These are phyloP conservation scores for Melastoma candidum DNA, from an alignment of 441 rosid species.

Conservation along the genomic window DNA sequence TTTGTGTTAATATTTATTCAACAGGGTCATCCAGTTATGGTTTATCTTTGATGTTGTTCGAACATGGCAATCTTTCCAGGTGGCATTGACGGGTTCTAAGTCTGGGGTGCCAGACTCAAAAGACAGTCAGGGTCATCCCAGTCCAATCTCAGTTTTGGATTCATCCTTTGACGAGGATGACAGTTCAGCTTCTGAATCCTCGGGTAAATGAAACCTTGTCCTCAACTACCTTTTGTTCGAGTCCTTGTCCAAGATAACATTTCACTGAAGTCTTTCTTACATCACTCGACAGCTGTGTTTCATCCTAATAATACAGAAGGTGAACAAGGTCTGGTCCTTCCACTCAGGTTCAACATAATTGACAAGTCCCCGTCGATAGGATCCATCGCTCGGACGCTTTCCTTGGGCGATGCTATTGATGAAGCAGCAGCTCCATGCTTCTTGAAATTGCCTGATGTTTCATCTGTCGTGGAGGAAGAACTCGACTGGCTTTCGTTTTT, in stretches of 20 bases:
- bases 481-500: conserved; percentile 49
- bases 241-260: no score
- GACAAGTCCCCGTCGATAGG: conserved; percentile 85
- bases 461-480: conserved; percentile 34
- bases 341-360: conserved; percentile 51
- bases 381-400: conserved; percentile 63
- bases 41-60: no score
- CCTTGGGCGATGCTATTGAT: conserved; percentile 49
- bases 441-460: conserved; percentile 28
- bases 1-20: no score
- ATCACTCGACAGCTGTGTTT: no score
- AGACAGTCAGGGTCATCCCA: conserved; percentile 84
- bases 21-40: no score
- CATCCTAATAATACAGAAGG: conserved; percentile 23
- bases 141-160: conserved; percentile 87
- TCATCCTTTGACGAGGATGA: conserved; percentile 68
- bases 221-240: no score
- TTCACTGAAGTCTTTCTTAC: no score
- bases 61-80: no score
- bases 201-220: conserved; percentile 15
- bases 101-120: conserved; percentile 25
- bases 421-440: conserved; percentile 33
- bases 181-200: conserved; percentile 29
- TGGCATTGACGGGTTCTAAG: conserved; percentile 36
- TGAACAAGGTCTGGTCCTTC: conserved; percentile 16